Base-by-base conservation (phyloP, 305 asterid genomes). In the Fraxinus dipetala region DNA sequence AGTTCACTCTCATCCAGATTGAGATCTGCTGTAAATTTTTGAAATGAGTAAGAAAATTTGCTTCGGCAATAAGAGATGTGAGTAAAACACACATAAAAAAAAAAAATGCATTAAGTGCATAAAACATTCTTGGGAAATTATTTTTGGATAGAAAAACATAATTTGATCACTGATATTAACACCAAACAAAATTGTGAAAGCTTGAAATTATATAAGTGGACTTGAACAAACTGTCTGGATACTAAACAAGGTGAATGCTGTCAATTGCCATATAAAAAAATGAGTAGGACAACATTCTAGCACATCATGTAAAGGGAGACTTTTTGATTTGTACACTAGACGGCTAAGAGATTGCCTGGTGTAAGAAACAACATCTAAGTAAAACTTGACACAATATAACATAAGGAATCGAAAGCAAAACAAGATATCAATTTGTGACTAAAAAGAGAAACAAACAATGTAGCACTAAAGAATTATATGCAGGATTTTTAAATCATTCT, bases 91-190 rank as follows among this genome's bases (percentile, higher is more conserved):
- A 26, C 0, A 26, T n/a, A 26, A 24, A 24, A 24, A 24, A 0
- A 79, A 59, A 75, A 80, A 7, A 59, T 69, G 5, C 14, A 63
- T 20, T 16, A 35, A 48, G 73, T 77, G 77, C 74, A 70, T 28
- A 79, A 59, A 6, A 36, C 67, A 75, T 78, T 70, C 77, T 56
- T 48, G 11, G 82, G 79, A 77, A 82, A 80, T 22, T 6, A 24
- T 65, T 65, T 28, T 26, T 11, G 73, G 11, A 65, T 9, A 11
- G 4, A 26, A 65, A 18, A 67, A 70, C 16, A 67, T 32, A 14
- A 63, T 75, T 59, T 63, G 77, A 54, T 28, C 65, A 79, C 78
- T 51, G 28, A 78, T 74, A 30, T 61, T 26, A 81, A 24, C 28
- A 67, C 43, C 75, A 77, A 80, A 43, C 54, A 16, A 81, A 22